Base-by-base conservation (phyloP, 2,329 filamentous ascomycete species). In the Fusarium sp. region DNA sequence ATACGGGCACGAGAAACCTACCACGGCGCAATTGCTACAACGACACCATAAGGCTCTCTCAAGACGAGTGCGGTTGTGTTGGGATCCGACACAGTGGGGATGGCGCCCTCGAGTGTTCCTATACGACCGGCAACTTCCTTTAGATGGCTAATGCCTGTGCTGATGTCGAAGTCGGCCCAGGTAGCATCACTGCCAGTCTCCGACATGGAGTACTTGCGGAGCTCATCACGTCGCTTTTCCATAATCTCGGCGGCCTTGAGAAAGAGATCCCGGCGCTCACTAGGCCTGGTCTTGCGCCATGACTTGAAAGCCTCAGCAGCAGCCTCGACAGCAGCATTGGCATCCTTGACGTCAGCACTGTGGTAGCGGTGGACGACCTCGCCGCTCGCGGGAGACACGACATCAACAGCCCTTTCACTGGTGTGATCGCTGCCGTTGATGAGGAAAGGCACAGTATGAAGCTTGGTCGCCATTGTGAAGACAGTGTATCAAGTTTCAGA, bases 11-110 rank as follows among this genome's bases (percentile, higher is more conserved):
- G 12, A 10, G 42, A 28, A 15, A 74, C 84, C 76, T 85, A 95
- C 94, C 94, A 97, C 15, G 94, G 93, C 6, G 92, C 93, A 81
- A 97, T 94, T 6, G 90, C 91, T 36, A 97, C 84, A 22, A 95
- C 87, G 13, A 96, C 94, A 4, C 94, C 94, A 76, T 90, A 94
- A 0, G 94, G 94, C 82, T 95, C 93, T 79, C 91, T 92, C 72
- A 91, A 82, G 8, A 97, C 83, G 74, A 96, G 84, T 0, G 91
- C 93, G 28, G 69, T 85, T 32, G 78, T 75, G 36, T 75, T 70
- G 6, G 81, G 75, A 38, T 82, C 79, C 38, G 66, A 68, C 6
- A 80, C 76, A 14, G 75, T 52, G 15, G 85, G 82, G 34, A 85
- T 81, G 12, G 78, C 79, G 11, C 83, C 85, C 63, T 80, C 76